A percentile compares a stretch with the other conserved stretches of the same genome.
Evolutionary conservation across 306 rosid species (phyloP).

Genomic region (Calophaca sinica): DNA sequence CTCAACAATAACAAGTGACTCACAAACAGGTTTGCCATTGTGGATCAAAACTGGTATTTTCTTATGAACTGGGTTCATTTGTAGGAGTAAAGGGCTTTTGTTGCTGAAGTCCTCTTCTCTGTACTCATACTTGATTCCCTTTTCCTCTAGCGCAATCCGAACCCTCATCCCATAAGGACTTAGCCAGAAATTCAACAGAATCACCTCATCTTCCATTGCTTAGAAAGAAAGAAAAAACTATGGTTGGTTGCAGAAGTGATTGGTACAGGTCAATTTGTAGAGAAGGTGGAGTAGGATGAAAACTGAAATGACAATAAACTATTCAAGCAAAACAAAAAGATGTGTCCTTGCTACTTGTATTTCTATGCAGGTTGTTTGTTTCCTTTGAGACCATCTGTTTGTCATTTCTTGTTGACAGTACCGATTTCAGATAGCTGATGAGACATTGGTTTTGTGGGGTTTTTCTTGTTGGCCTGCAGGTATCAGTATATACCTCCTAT

Average conservation of each 20-base stretch:
- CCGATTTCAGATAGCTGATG: neutral
- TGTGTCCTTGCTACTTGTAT: neutral
- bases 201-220: slow-evolving; percentile 53
- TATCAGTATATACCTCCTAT: neutral
- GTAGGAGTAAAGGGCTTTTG: slow-evolving; percentile 43
- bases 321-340: neutral
- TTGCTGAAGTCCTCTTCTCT: slow-evolving; percentile 44
- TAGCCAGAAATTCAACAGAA: slow-evolving; percentile 49
- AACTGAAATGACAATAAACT: slow-evolving; percentile 2
- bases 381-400: neutral
- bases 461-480: neutral
- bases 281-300: neutral
- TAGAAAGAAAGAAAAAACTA: slow-evolving; percentile 28
- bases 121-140: slow-evolving; percentile 49
- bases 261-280: neutral
- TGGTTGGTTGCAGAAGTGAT: neutral
- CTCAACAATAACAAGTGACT: slow-evolving; percentile 46
- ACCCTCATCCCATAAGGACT: slow-evolving; percentile 49
- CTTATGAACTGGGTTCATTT: slow-evolving; percentile 53
- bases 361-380: slow-evolving; percentile 3
- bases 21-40: slow-evolving; percentile 52
- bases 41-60: slow-evolving; percentile 53
- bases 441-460: neutral
- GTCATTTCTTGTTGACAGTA: slow-evolving; percentile 11
- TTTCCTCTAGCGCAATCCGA: slow-evolving; percentile 45